These are phyloP conservation scores for Talaromyces amestolkiae DNA, from an alignment of 2,329 filamentous ascomycete genomes.

Conservation along the genomic window DNA sequence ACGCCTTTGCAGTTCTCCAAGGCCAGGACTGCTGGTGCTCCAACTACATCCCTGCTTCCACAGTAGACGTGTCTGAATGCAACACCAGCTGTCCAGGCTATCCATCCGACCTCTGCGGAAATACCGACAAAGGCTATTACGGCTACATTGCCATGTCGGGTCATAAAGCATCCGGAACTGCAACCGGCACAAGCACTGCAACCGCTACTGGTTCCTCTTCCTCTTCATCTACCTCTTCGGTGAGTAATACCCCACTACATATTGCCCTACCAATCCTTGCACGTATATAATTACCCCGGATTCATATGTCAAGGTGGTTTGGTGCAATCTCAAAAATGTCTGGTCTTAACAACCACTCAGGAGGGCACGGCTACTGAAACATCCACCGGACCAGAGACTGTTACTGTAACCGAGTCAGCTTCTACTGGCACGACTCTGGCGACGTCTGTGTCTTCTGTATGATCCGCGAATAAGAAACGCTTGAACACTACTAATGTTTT, in stretches of 20 bases:
- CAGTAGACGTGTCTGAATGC: constrained; percentile 38
- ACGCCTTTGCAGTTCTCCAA: constrained; percentile 48
- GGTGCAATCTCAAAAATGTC: constrained; percentile 15
- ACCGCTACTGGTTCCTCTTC: constrained; percentile 13
- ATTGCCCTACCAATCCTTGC: constrained; percentile 1
- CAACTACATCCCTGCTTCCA: constrained; percentile 43
- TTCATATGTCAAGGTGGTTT: constrained; percentile 2
- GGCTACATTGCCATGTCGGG: constrained; percentile 43
- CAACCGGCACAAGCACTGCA: constrained; percentile 22
- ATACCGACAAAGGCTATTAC: constrained; percentile 37
- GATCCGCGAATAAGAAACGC: neutral
- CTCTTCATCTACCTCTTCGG: constrained; percentile 15
- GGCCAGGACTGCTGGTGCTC: constrained; percentile 51
- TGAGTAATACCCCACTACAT: constrained; percentile 4
- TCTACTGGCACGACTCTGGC: constrained; percentile 15
- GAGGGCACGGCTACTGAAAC: constrained; percentile 20
- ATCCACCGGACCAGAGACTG: constrained; percentile 18
- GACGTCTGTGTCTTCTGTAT: constrained; percentile 20
- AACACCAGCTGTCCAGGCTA: constrained; percentile 47
- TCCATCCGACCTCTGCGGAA: constrained; percentile 47
- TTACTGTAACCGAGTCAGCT: constrained; percentile 22
- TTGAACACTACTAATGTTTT: constrained; percentile 15
- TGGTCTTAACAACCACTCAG: constrained; percentile 27
- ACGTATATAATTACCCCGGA: neutral
- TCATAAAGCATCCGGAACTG: constrained; percentile 35